Conservation (phyloP, 2,329 filamentous ascomycete species). For the Coniochaeta sp. region DNA sequence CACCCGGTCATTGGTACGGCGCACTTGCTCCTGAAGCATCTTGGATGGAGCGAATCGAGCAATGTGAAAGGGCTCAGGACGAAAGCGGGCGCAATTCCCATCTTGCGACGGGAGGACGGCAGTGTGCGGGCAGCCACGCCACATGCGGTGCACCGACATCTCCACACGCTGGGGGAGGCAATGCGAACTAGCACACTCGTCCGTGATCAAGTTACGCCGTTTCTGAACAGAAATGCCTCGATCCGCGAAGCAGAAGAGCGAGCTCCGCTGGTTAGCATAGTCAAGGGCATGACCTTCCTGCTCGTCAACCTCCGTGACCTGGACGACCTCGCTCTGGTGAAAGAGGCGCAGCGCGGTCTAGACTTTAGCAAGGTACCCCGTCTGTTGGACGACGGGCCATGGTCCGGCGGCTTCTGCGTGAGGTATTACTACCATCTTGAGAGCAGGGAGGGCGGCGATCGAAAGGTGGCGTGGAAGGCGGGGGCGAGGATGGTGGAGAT, state of each 20-base stretch:
- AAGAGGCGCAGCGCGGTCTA: slow-evolving; percentile 18
- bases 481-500: slow-evolving; percentile 54
- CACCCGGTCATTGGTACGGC: slow-evolving; percentile 55
- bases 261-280: slow-evolving; percentile 53
- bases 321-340: slow-evolving; percentile 43
- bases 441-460: slow-evolving; percentile 20
- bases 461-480: slow-evolving; percentile 25
- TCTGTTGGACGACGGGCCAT: slow-evolving; percentile 42
- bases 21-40: slow-evolving; percentile 34
- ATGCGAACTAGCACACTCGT: no score
- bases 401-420: slow-evolving; percentile 45
- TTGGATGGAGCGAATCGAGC: slow-evolving; percentile 21
- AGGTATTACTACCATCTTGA: slow-evolving; percentile 53
- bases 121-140: slow-evolving; percentile 58
- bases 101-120: slow-evolving; percentile 31
- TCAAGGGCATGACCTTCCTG: slow-evolving; percentile 69
- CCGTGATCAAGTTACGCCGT: slow-evolving; percentile 8
- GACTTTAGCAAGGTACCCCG: slow-evolving; percentile 21
- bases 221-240: background rate
- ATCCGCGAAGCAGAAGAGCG: slow-evolving; percentile 29
- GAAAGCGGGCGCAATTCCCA: slow-evolving; percentile 49
- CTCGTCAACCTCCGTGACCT: slow-evolving; percentile 55
- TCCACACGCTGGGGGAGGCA: slow-evolving; percentile 27
- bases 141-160: slow-evolving; percentile 59
- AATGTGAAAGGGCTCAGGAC: slow-evolving; percentile 38